These are phyloP conservation scores for Sugiyamaella americana DNA, from an alignment of 805 yeast genomes.

Conservation along the genomic window DNA sequence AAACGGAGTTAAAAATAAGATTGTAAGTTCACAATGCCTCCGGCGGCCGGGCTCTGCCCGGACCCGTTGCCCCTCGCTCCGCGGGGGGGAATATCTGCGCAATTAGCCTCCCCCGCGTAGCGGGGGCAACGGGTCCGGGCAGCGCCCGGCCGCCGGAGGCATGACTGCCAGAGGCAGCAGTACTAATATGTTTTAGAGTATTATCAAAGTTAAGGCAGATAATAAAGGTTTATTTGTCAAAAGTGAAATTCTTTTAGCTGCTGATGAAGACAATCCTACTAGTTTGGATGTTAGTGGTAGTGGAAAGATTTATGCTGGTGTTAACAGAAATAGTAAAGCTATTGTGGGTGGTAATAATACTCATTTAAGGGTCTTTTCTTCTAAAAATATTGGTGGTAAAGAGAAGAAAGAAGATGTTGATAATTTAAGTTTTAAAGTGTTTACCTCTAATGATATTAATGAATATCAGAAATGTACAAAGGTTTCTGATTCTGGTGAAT, in stretches of 20 bases:
- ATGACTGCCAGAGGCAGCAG: background rate
- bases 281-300: conserved; percentile 55
- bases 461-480: conserved; percentile 57
- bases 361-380: conserved; percentile 58
- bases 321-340: conserved; percentile 60
- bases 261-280: conserved; percentile 77
- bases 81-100: too few species aligned
- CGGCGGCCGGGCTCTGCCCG: too few species aligned
- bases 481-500: conserved; percentile 51
- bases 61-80: too few species aligned
- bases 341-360: conserved; percentile 58
- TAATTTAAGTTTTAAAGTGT: conserved; percentile 47
- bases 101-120: background rate
- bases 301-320: conserved; percentile 59
- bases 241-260: conserved; percentile 17
- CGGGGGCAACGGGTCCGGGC: too few species aligned
- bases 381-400: conserved; percentile 7
- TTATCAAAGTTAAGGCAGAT: conserved; percentile 51
- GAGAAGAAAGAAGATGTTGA: background rate
- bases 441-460: conserved; percentile 41
- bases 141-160: too few species aligned
- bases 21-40: conserved; percentile 33
- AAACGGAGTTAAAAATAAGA: conserved; percentile 80
- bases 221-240: conserved; percentile 25
- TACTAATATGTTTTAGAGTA: conserved; percentile 41